Percentiles rank a stretch among this genome's conserved stretches.
These are phyloP conservation scores for Podospora pseudocomata DNA, from an alignment of 495 filamentous ascomycete species.

Conservation along the genomic window DNA sequence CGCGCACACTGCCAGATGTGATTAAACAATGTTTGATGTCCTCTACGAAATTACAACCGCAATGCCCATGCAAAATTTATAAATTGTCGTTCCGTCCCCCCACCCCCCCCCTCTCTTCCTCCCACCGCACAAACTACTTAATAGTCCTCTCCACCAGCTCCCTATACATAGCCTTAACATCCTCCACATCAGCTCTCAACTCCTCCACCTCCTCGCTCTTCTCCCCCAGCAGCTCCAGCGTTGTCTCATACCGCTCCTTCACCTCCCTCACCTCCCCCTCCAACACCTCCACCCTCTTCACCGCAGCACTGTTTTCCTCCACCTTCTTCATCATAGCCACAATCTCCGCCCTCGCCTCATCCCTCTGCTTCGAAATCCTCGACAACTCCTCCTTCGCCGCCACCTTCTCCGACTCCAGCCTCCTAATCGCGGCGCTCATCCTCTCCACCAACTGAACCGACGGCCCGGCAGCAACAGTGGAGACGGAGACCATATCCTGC, in stretches of 20 bases:
- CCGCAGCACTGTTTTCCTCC: constrained; percentile 61
- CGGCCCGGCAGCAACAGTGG: constrained; percentile 82
- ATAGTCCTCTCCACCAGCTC: constrained; percentile 85
- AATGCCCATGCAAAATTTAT: neutral
- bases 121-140: constrained; percentile 24
- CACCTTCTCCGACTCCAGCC: constrained; percentile 87
- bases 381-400: constrained; percentile 78
- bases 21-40: too few relatives aligned
- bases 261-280: constrained; percentile 64
- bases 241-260: constrained; percentile 75
- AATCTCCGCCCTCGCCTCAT: constrained; percentile 87
- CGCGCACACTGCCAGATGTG: too few relatives aligned
- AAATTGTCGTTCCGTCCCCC: neutral
- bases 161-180: constrained; percentile 92
- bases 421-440: constrained; percentile 88
- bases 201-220: constrained; percentile 94
- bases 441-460: constrained; percentile 95
- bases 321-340: constrained; percentile 81
- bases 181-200: constrained; percentile 78
- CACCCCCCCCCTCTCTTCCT: too few relatives aligned
- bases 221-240: constrained; percentile 91
- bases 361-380: constrained; percentile 74
- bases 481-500: constrained; percentile 85
- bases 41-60: too few relatives aligned
- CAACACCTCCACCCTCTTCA: constrained; percentile 57